Percentiles rank a stretch among this genome's conserved stretches.
Conservation (phyloP, 371 early-diverging fungal species). For the Apophysomyces trapeziformis region DNA sequence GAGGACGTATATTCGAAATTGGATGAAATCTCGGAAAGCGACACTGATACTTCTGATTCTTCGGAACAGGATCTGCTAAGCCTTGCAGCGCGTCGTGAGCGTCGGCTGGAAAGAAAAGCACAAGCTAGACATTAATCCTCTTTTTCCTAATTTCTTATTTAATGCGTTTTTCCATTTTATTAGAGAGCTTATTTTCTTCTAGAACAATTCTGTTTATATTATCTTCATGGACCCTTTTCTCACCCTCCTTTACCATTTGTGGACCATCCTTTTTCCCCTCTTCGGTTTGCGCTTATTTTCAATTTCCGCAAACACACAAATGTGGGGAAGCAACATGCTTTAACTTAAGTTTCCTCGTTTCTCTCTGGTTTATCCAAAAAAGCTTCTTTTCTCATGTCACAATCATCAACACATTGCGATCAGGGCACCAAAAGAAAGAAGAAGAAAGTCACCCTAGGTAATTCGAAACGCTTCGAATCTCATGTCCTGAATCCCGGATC, state of each 20-base stretch:
- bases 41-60: conserved; percentile 10
- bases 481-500: neutral
- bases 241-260: no score
- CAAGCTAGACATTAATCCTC: neutral
- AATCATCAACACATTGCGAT: conserved; percentile 8
- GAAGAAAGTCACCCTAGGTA: conserved; percentile 26
- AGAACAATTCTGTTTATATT: no score
- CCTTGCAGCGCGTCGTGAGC: conserved; percentile 14
- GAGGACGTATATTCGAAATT: neutral
- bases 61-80: conserved; percentile 15
- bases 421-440: conserved; percentile 17
- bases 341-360: conserved; percentile 7
- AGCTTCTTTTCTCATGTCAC: conserved; percentile 12
- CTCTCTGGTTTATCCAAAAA: conserved; percentile 12
- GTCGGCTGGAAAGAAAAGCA: conserved; percentile 9
- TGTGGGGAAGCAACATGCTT: conserved; percentile 9
- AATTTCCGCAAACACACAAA: conserved; percentile 3
- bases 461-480: neutral
- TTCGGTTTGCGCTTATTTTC: neutral
- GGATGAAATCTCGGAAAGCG: conserved; percentile 16
- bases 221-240: neutral
- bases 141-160: neutral
- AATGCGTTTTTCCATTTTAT: neutral
- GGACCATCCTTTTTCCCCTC: no score
- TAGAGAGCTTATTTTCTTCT: neutral